Percentiles rank a stretch among this genome's conserved stretches.
These are phyloP conservation scores for Skeletonema potamos DNA, from an alignment of 108 stramenopile species.

Conservation along the genomic window DNA sequence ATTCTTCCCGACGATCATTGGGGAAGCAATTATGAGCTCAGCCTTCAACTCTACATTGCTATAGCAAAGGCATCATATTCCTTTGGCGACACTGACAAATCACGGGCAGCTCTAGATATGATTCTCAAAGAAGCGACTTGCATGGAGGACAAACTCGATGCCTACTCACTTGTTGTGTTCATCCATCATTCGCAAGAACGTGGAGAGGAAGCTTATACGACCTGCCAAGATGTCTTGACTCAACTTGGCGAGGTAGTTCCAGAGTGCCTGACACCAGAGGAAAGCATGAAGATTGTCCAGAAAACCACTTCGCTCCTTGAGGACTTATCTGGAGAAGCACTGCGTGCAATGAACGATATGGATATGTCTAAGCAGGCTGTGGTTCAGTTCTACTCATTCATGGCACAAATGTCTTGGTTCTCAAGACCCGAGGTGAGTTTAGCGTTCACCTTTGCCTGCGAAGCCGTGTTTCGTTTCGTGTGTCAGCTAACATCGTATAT, in stretches of 20 bases:
- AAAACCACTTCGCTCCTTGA: not conserved
- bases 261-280: not conserved
- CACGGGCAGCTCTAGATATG: slow-evolving; percentile 2
- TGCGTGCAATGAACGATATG: not conserved
- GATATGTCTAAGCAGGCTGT: not conserved
- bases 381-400: not conserved
- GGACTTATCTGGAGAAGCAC: not conserved
- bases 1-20: not conserved
- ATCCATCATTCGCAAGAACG: slow-evolving; percentile 1
- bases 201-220: slow-evolving; percentile 4
- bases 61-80: slow-evolving; percentile 8
- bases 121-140: slow-evolving; percentile 11
- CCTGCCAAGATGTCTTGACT: slow-evolving; percentile 3
- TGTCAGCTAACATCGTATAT: not conserved
- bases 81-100: slow-evolving; percentile 14
- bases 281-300: not conserved
- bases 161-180: slow-evolving; percentile 15
- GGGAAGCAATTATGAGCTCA: not conserved
- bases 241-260: not conserved
- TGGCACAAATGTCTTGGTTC: not conserved
- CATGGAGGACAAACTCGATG: slow-evolving; percentile 30
- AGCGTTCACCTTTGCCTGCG: not conserved
- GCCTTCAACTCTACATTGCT: not conserved
- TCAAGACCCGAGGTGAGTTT: not conserved
- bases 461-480: not conserved